Base-by-base conservation (phyloP, 1,284 basidiomycete genomes). In the Neolentinus lepideus region DNA sequence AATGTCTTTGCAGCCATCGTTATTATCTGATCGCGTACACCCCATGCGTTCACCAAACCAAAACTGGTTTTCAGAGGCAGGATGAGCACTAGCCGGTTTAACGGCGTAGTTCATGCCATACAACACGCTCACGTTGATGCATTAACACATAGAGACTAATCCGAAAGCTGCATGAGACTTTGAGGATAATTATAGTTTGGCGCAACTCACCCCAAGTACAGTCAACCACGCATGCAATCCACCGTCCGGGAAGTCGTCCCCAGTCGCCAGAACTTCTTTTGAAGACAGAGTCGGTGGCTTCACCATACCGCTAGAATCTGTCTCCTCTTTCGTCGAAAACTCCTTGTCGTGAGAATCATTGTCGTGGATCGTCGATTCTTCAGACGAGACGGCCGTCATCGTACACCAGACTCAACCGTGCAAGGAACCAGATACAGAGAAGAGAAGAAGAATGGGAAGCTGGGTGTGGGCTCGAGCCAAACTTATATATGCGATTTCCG, bases 11-110 rank as follows among this genome's bases (percentile, higher is more conserved):
- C 6, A 29, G 24, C 31, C 22, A 11, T 3, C 8, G 27, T 31
- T 3, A 19, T 43, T 8, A 10, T 8, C 26, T 24, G 38, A 47
- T 24, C 22, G 2, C 72, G 57, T 57, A 75, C 73, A 38, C 74
- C 74, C 69, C 73, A 77, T 0, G 73, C 66, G 57, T 75, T 76
- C 11, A 75, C 73, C 29, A 70, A 70, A 2, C 73, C 75, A 56
- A 74, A 74, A 8, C 64, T 66, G 22, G 19, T 33, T 19, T 31
- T 31, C 33, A 31, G 2, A 25, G 12, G 29, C 25, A 22, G 26
- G 51, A n/a, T 21, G 38, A 50, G 47, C 24, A 10, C 12, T 50
- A 22, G 24, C 21, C 27, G 27, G 36, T 26, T 4, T 3, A 38
- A 11, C 10, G 36, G 6, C 16, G 36, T 10, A 22, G 25, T 33